Conservation (phyloP, 192 early-diverging fungal species). For the Coemansia sp. region DNA sequence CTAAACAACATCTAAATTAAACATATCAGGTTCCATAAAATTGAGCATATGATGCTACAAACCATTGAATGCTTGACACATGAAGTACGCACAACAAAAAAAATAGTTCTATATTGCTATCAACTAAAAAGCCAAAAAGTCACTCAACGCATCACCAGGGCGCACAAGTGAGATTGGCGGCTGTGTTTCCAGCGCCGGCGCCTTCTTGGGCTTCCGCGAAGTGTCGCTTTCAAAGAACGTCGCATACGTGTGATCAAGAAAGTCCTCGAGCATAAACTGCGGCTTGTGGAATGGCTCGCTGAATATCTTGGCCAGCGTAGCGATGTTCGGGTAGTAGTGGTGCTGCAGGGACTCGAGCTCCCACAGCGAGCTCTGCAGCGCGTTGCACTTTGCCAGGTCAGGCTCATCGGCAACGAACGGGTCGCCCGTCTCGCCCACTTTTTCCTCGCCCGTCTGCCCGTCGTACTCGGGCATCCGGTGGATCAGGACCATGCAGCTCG, state of each 20-base stretch:
- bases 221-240: slow-evolving; percentile 72
- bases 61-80: too few relatives aligned
- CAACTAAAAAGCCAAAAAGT: slow-evolving; percentile 31
- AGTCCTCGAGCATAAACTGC: slow-evolving; percentile 89
- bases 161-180: slow-evolving; percentile 55
- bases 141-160: slow-evolving; percentile 48
- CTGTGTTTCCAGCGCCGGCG: slow-evolving; percentile 60
- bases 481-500: slow-evolving; percentile 84
- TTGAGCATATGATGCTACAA: too few relatives aligned
- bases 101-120: too few relatives aligned
- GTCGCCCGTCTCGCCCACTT: slow-evolving; percentile 16
- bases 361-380: slow-evolving; percentile 90
- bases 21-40: too few relatives aligned
- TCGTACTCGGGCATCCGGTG: slow-evolving; percentile 59
- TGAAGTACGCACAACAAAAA: too few relatives aligned
- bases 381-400: slow-evolving; percentile 77
- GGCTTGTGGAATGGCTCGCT: slow-evolving; percentile 86
- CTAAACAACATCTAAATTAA: too few relatives aligned
- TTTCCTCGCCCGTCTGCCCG: slow-evolving; percentile 45
- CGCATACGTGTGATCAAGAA: slow-evolving; percentile 87
- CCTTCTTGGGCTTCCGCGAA: slow-evolving; percentile 58
- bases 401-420: slow-evolving; percentile 55
- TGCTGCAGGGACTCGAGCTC: slow-evolving; percentile 83
- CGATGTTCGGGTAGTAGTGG: slow-evolving; percentile 87
- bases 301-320: slow-evolving; percentile 82